phyloP scores from a whole-genome alignment of 176 grass and related monocot genomes.

The Thinopyrum elongatum region DNA sequence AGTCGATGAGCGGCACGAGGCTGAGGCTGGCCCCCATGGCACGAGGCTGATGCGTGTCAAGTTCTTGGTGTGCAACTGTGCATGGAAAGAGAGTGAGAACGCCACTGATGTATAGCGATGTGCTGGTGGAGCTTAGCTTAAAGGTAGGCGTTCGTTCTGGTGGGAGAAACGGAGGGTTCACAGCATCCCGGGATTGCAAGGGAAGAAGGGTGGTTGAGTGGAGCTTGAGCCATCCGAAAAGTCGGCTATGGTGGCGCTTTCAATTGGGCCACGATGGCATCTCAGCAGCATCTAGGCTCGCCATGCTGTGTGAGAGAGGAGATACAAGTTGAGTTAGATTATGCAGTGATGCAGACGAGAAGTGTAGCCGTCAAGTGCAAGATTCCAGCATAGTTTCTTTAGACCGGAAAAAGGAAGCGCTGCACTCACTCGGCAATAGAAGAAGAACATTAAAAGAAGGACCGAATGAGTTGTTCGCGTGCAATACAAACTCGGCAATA shows the following conservation, averaged over 20 bases:
- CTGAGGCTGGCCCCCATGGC: constrained; percentile 57
- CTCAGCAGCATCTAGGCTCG: neutral
- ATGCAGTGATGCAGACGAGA: no score
- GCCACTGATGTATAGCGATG: neutral
- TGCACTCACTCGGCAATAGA: neutral
- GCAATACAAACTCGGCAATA: neutral
- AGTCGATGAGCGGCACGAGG: constrained; percentile 58
- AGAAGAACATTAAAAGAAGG: neutral
- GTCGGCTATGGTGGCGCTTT: neutral
- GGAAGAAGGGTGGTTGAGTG: constrained; percentile 24
- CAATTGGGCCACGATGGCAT: neutral
- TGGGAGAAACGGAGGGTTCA: neutral
- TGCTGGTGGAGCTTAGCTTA: constrained; percentile 4
- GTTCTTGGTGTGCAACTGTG: neutral
- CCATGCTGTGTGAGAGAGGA: neutral
- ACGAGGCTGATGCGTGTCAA: neutral
- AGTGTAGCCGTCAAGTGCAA: constrained; percentile 14
- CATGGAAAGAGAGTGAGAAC: neutral
- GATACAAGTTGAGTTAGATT: neutral
- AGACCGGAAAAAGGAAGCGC: neutral
- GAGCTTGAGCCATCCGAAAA: neutral
- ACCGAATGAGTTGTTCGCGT: no score
- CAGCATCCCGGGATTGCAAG: neutral
- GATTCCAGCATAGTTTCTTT: neutral
- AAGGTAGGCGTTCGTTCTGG: neutral